Evolutionary conservation across 345 rosid species (phyloP).

Genomic region (Acer yangbiense): DNA sequence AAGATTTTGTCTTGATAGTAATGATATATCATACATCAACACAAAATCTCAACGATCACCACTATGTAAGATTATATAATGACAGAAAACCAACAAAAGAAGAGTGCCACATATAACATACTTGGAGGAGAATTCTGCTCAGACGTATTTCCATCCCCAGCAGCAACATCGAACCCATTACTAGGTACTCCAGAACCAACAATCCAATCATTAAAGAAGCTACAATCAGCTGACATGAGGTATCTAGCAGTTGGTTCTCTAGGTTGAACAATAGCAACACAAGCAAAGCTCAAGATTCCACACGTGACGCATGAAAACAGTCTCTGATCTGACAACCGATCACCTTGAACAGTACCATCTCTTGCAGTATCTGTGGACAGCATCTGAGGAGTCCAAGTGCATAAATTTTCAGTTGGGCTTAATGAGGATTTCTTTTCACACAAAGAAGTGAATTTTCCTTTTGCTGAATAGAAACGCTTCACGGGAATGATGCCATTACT

Average conservation of each 20-base stretch:
- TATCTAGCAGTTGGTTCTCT: slow-evolving; percentile 77
- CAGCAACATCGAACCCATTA: slow-evolving; percentile 30
- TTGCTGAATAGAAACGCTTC: slow-evolving; percentile 48
- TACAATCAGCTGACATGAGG: slow-evolving; percentile 92
- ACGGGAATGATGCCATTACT: slow-evolving; percentile 34
- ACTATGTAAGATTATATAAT: not conserved
- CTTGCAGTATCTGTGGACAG: slow-evolving; percentile 29
- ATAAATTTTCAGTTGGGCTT: slow-evolving; percentile 31
- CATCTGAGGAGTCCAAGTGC: slow-evolving; percentile 14
- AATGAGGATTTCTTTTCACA: slow-evolving; percentile 54
- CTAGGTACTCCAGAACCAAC: slow-evolving; percentile 55
- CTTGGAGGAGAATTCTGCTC: slow-evolving; percentile 41
- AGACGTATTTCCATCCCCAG: slow-evolving; percentile 29
- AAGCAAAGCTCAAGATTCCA: slow-evolving; percentile 84
- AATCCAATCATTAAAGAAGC: slow-evolving; percentile 86
- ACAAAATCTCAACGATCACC: slow-evolving; percentile 4
- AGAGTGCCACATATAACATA: slow-evolving; percentile 37
- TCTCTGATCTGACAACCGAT: slow-evolving; percentile 78
- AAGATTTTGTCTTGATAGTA: not conserved
- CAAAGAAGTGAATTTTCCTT: slow-evolving; percentile 61
- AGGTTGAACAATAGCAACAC: slow-evolving; percentile 87
- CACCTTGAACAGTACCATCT: slow-evolving; percentile 38
- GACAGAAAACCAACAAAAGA: slow-evolving; percentile 4
- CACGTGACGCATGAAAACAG: slow-evolving; percentile 90
- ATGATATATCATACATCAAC: not conserved